Percentiles rank a stretch among this genome's conserved stretches.
Evolutionary conservation across 768 basidiomycete species (phyloP).

Genomic region (Podaxis pistillaris): DNA sequence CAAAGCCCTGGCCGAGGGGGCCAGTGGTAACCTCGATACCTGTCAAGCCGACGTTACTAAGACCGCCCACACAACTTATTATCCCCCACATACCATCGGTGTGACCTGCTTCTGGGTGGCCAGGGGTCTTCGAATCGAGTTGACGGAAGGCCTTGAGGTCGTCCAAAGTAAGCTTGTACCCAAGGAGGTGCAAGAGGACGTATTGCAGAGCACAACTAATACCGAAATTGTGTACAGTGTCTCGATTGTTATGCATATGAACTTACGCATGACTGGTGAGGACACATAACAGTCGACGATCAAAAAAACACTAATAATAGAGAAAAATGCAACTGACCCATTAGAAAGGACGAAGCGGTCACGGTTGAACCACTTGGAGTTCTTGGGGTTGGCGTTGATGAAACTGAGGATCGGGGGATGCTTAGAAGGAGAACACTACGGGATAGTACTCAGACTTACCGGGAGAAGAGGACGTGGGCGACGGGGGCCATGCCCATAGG

Average conservation of each 20-base stretch:
- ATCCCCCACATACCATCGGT: conserved; percentile 38
- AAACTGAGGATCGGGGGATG: conserved; percentile 45
- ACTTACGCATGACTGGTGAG: conserved; percentile 70
- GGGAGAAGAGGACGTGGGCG: conserved; percentile 77
- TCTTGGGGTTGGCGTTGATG: conserved; percentile 85
- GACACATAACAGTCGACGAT: conserved; percentile 11
- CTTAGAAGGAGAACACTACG: conserved; percentile 4
- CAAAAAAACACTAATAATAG: background rate
- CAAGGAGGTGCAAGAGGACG: conserved; percentile 85
- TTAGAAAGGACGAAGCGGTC: conserved; percentile 97
- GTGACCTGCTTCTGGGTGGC: conserved; percentile 81
- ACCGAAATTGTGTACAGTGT: conserved; percentile 11
- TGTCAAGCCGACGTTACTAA: conserved; percentile 22
- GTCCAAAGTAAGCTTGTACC: conserved; percentile 89
- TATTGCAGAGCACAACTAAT: conserved; percentile 90
- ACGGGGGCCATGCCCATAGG: conserved; percentile 93
- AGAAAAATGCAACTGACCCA: conserved; percentile 54
- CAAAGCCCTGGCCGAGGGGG: conserved; percentile 92
- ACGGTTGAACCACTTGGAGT: conserved; percentile 92
- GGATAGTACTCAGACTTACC: conserved; percentile 36
- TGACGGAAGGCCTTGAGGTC: conserved; percentile 95
- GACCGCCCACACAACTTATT: background rate
- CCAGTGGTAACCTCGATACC: conserved; percentile 93
- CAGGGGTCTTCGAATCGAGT: conserved; percentile 85
- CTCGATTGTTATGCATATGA: background rate